Evolutionary conservation across 331 rosid genomes (phyloP).

Genomic region (Malus hybrid): DNA sequence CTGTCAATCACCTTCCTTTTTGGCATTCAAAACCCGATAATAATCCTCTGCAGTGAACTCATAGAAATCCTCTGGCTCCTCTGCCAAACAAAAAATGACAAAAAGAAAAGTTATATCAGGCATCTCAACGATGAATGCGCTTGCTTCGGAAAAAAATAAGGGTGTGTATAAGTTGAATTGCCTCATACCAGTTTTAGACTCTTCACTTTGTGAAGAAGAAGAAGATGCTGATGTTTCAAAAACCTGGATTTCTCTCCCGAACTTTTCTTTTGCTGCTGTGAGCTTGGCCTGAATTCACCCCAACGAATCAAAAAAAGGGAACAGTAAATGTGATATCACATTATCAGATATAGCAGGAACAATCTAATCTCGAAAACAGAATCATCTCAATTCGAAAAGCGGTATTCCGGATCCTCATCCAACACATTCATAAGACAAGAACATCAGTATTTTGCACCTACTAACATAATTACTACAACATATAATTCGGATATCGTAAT

Average conservation of each 20-base stretch:
- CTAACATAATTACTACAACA: background rate
- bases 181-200: conserved; percentile 31
- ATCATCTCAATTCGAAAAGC: background rate
- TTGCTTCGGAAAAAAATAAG: background rate
- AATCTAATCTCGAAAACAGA: background rate
- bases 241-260: conserved; percentile 66
- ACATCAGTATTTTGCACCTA: background rate
- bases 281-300: conserved; percentile 42
- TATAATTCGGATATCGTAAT: background rate
- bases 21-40: conserved; percentile 44
- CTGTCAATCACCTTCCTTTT: conserved; percentile 52
- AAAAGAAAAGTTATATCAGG: background rate
- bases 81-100: conserved; percentile 27
- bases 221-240: conserved; percentile 49
- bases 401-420: background rate
- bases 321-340: background rate
- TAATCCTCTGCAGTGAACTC: conserved; percentile 82
- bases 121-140: background rate
- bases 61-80: conserved; percentile 55
- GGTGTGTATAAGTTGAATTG: background rate
- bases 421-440: background rate
- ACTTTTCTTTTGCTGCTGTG: conserved; percentile 47
- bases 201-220: conserved; percentile 27
- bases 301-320: background rate
- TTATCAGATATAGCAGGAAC: background rate